These are phyloP conservation scores for Coemansia furcata DNA, from an alignment of 192 early-diverging fungal genomes.

Conservation along the genomic window DNA sequence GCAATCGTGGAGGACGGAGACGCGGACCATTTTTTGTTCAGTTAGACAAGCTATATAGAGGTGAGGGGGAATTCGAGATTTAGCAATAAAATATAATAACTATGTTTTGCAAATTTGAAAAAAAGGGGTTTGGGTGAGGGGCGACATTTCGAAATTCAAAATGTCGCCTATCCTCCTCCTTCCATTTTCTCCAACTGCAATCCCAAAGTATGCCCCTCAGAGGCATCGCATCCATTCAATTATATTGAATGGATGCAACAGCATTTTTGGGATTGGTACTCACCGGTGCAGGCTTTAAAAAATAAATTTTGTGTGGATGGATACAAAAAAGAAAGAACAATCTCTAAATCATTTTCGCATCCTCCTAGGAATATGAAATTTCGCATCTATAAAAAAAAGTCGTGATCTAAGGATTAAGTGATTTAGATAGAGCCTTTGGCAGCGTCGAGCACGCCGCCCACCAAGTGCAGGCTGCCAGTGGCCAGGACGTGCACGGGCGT, in stretches of 20 bases:
- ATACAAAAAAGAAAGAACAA: constrained; percentile 12
- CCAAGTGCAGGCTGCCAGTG: constrained; percentile 90
- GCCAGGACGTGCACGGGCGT: constrained; percentile 65
- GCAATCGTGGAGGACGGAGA: constrained; percentile 96
- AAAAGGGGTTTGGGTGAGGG: too few relatives aligned
- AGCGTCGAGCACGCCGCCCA: constrained; percentile 76
- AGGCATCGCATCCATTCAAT: background rate
- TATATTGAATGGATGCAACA: background rate
- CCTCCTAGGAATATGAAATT: background rate
- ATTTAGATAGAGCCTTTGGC: constrained; percentile 40
- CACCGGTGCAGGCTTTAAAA: constrained; percentile 2
- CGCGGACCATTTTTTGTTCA: constrained; percentile 82
- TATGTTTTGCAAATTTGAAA: background rate
- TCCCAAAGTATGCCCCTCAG: constrained; percentile 20
- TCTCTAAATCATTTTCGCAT: background rate
- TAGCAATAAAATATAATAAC: background rate
- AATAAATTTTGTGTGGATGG: background rate
- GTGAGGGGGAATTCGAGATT: background rate
- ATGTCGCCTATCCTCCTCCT: too few relatives aligned
- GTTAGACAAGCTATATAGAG: background rate
- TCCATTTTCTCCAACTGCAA: background rate
- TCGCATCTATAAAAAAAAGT: background rate
- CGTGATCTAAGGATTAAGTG: background rate
- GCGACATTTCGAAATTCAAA: background rate
- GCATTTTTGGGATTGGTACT: constrained; percentile 29